These are phyloP conservation scores for Pulveroboletus sp. DNA, from an alignment of 768 basidiomycete species.

Conservation along the genomic window DNA sequence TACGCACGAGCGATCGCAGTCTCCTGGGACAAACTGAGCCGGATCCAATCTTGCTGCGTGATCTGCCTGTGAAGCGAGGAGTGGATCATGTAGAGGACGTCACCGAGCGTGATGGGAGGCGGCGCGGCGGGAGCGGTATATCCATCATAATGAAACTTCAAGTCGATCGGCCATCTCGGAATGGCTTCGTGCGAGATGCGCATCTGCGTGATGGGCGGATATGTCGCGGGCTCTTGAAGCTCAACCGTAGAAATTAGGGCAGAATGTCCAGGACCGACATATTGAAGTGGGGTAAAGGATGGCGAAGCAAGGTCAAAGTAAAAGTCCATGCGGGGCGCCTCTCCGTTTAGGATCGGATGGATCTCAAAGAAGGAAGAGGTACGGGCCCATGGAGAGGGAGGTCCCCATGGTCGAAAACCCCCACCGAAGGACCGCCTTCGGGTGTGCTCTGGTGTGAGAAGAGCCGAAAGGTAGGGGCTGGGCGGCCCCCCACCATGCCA, in stretches of 20 bases:
- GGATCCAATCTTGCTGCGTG: constrained; percentile 34
- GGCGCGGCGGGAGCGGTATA: constrained; percentile 18
- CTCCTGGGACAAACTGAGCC: constrained; percentile 23
- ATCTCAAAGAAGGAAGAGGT: constrained; percentile 26
- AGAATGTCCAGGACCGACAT: constrained; percentile 37
- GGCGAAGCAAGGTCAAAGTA: constrained; percentile 53
- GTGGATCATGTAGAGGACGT: constrained; percentile 51
- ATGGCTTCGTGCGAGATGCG: constrained; percentile 54
- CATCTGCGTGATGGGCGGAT: constrained; percentile 49
- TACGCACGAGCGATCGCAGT: constrained; percentile 34
- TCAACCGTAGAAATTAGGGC: constrained; percentile 40
- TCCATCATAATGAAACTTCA: constrained; percentile 36
- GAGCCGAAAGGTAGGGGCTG: constrained; percentile 23
- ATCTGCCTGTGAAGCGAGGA: constrained; percentile 41
- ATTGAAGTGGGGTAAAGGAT: constrained; percentile 40
- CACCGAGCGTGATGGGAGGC: constrained; percentile 52
- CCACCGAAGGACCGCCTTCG: constrained; percentile 30
- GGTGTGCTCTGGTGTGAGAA: constrained; percentile 4
- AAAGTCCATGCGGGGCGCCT: constrained; percentile 41
- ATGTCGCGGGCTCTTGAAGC: constrained; percentile 48
- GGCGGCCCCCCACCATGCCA: constrained; percentile 36
- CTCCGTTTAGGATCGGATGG: constrained; percentile 43
- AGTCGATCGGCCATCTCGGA: constrained; percentile 58
- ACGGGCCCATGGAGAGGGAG: constrained; percentile 22
- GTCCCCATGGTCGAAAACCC: constrained; percentile 15